Percentiles rank a stretch among this genome's conserved stretches.
phyloP scores from a whole-genome alignment of 2,329 filamentous ascomycete genomes.

The Microsporum audouinii region DNA sequence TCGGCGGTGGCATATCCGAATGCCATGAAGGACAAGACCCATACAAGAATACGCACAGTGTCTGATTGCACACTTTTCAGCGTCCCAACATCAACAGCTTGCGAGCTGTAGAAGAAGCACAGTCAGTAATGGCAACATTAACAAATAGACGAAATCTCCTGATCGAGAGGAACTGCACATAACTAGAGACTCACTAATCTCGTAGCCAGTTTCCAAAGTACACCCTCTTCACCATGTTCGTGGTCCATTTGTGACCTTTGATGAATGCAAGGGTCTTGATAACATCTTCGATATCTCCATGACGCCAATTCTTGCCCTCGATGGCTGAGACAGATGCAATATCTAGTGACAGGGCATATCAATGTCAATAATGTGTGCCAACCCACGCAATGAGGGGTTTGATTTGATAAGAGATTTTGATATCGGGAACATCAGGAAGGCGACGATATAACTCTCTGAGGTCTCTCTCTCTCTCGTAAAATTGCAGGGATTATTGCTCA shows the following conservation, averaged over 20 bases:
- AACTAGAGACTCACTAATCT: constrained; percentile 49
- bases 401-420: not conserved
- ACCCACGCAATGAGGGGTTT: not conserved
- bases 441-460: not conserved
- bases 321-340: constrained; percentile 41
- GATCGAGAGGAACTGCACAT: not conserved
- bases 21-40: constrained; percentile 69
- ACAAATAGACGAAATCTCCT: not conserved
- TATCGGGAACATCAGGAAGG: not conserved
- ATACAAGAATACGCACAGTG: constrained; percentile 67
- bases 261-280: constrained; percentile 67
- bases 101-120: constrained; percentile 40
- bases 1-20: constrained; percentile 79
- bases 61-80: constrained; percentile 67
- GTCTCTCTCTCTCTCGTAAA: not conserved
- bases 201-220: constrained; percentile 84
- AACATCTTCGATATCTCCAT: constrained; percentile 67
- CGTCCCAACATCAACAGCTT: constrained; percentile 69
- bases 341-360: constrained; percentile 20
- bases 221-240: constrained; percentile 62
- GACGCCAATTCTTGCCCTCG: constrained; percentile 43
- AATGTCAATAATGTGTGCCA: not conserved
- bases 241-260: constrained; percentile 73
- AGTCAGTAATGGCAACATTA: not conserved
- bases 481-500: constrained; percentile 6